Evolutionary conservation across 768 basidiomycete species (phyloP).

Genomic region (Trametes cinnabarina): DNA sequence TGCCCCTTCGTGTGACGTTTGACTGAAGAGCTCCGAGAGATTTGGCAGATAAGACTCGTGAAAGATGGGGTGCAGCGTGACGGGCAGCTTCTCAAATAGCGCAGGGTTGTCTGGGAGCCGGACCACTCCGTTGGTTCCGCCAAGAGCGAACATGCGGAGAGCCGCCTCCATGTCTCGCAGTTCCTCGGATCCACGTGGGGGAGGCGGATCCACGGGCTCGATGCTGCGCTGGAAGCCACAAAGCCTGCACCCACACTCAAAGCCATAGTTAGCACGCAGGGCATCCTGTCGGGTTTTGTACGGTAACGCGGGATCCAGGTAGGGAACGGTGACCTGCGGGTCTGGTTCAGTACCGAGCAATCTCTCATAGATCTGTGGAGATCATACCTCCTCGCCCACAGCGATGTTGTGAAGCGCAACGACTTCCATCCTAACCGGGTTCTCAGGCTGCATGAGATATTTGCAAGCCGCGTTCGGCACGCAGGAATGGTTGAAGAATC

Average conservation of each 20-base stretch:
- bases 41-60: constrained; percentile 56
- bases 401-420: constrained; percentile 58
- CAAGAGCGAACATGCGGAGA: constrained; percentile 41
- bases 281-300: constrained; percentile 57
- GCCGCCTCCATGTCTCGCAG: constrained; percentile 15
- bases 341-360: neutral
- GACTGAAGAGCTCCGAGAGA: constrained; percentile 64
- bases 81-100: constrained; percentile 40
- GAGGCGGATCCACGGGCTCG: constrained; percentile 39
- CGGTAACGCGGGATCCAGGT: constrained; percentile 72
- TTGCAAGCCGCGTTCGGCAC: constrained; percentile 67
- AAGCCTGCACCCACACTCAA: constrained; percentile 59
- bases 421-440: constrained; percentile 57
- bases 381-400: constrained; percentile 61
- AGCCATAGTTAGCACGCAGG: constrained; percentile 63
- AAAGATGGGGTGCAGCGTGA: constrained; percentile 41
- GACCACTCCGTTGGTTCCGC: constrained; percentile 11
- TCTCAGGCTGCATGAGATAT: constrained; percentile 43
- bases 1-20: constrained; percentile 64
- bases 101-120: constrained; percentile 4
- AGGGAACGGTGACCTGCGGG: constrained; percentile 66
- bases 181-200: constrained; percentile 26
- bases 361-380: neutral
- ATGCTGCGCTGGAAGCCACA: constrained; percentile 46
- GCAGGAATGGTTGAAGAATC: constrained; percentile 84